Evolutionary conservation across 805 yeast genomes (phyloP).

Genomic region (Wilhelminamyces savonicus): DNA sequence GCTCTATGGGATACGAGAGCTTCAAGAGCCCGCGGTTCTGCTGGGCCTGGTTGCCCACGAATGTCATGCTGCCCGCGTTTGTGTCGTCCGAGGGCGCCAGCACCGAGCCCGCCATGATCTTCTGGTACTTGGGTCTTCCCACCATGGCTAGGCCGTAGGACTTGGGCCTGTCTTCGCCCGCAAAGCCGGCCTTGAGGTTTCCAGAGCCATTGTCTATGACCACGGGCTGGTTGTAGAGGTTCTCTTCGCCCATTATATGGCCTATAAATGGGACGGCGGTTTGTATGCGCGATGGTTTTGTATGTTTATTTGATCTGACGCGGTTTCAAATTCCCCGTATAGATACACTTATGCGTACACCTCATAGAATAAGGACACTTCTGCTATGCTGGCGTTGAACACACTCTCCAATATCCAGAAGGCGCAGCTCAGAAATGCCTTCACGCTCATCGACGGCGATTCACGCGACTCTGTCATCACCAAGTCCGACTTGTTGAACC

Average conservation of each 20-base stretch:
- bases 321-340: too few relatives aligned
- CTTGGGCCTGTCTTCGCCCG: constrained; percentile 83
- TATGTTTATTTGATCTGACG: too few relatives aligned
- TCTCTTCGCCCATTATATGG: constrained; percentile 11
- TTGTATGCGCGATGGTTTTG: too few relatives aligned
- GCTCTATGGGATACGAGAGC: constrained; percentile 66
- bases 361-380: too few relatives aligned
- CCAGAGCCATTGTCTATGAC: constrained; percentile 69
- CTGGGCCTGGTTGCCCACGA: constrained; percentile 73
- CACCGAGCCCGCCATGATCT: constrained; percentile 61
- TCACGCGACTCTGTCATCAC: constrained; percentile 62
- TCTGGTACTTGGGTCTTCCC: constrained; percentile 80
- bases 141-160: constrained; percentile 56
- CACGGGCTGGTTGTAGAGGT: constrained; percentile 39
- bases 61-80: constrained; percentile 47
- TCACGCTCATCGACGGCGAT: constrained; percentile 75
- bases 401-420: constrained; percentile 57
- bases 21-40: constrained; percentile 70
- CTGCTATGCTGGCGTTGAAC: constrained; percentile 29
- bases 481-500: constrained; percentile 45
- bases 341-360: too few relatives aligned
- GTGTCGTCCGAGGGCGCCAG: constrained; percentile 3
- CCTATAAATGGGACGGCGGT: background rate
- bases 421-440: constrained; percentile 63
- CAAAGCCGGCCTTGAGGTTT: constrained; percentile 80